Conservation (phyloP, 768 basidiomycete species). For the Lactarius deliciosus region DNA sequence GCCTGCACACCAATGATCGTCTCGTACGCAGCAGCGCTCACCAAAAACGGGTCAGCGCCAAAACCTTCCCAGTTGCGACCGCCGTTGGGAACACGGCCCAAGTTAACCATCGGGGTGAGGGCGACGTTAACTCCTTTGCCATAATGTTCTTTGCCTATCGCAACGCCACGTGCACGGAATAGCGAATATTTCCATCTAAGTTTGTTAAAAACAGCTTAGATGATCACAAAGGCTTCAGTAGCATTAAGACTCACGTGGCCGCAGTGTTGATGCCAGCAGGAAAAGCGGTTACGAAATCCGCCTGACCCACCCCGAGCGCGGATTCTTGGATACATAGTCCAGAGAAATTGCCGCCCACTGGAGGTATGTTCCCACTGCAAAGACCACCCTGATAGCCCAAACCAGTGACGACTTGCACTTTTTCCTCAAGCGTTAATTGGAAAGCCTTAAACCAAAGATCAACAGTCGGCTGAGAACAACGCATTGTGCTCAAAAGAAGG, state of each 20-base stretch:
- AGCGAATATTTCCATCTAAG: too few species aligned
- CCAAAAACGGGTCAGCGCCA: too few species aligned
- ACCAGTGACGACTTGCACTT: constrained; percentile 29
- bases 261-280: constrained; percentile 82
- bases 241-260: constrained; percentile 51
- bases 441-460: neutral
- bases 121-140: too few species aligned
- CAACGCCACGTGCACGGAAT: too few species aligned
- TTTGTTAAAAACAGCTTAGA: too few species aligned
- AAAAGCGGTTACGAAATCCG: constrained; percentile 73
- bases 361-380: constrained; percentile 67
- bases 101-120: too few species aligned
- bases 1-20: too few species aligned
- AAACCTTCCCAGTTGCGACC: too few species aligned
- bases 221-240: too few species aligned
- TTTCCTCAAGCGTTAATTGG: constrained; percentile 25
- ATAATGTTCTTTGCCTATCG: too few species aligned
- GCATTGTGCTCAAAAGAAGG: neutral
- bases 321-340: constrained; percentile 79
- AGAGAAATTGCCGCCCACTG: constrained; percentile 51
- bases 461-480: neutral
- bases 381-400: constrained; percentile 56
- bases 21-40: too few species aligned
- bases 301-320: constrained; percentile 74
- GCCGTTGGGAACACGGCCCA: too few species aligned